These are phyloP conservation scores for Nakataea oryzae DNA, from an alignment of 2,329 filamentous ascomycete species.

Conservation along the genomic window DNA sequence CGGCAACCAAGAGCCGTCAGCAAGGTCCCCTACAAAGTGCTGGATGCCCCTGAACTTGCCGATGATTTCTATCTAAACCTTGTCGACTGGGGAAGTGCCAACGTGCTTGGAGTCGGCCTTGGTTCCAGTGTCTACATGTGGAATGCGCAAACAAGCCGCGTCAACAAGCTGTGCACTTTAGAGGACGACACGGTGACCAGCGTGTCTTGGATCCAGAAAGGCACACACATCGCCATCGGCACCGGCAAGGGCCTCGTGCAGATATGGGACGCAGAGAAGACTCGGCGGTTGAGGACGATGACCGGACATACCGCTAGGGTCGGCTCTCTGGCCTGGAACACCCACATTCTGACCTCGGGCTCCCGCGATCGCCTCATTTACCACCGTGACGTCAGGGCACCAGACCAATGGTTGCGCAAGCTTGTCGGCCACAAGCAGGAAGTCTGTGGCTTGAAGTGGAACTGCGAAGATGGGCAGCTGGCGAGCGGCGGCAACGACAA, in stretches of 20 bases:
- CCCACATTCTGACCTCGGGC: conserved; percentile 91
- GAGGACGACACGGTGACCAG: conserved; percentile 92
- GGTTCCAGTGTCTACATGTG: conserved; percentile 96
- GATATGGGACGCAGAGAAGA: conserved; percentile 91
- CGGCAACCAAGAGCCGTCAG: conserved; percentile 83
- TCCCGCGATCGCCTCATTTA: conserved; percentile 90
- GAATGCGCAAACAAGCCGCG: conserved; percentile 84
- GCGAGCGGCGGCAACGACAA: conserved; percentile 97
- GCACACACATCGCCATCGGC: conserved; percentile 89
- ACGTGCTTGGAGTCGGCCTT: conserved; percentile 85
- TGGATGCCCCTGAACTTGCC: conserved; percentile 90
- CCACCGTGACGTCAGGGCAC: conserved; percentile 87
- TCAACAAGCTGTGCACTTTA: conserved; percentile 82
- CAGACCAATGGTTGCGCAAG: conserved; percentile 80
- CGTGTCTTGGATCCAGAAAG: conserved; percentile 96
- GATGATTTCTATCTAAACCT: conserved; percentile 98
- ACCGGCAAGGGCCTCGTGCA: conserved; percentile 91
- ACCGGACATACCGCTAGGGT: conserved; percentile 90
- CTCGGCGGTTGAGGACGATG: conserved; percentile 84
- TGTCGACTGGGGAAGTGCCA: conserved; percentile 94
- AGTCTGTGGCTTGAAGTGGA: conserved; percentile 95
- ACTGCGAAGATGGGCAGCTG: conserved; percentile 87
- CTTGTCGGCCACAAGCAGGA: conserved; percentile 95
- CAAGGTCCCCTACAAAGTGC: conserved; percentile 95
- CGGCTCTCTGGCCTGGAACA: conserved; percentile 93